Percentiles rank a stretch among this genome's conserved stretches.
phyloP scores from a whole-genome alignment of 257 asterid genomes.

The Avicennia marina region DNA sequence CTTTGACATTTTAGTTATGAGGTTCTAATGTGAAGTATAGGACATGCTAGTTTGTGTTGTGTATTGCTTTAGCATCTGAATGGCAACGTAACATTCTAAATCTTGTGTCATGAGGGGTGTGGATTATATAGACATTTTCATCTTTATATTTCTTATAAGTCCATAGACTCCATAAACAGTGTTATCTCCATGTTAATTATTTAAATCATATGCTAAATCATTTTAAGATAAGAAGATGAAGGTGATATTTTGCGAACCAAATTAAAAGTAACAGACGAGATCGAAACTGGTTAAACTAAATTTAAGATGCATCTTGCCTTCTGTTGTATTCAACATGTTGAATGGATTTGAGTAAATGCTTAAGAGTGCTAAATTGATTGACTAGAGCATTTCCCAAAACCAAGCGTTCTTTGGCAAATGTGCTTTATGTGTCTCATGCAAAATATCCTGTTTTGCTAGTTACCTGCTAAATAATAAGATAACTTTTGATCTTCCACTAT shows the following conservation, averaged over 20 bases:
- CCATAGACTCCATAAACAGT: no score
- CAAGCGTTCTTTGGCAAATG: no score
- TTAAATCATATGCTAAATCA: not conserved
- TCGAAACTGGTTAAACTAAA: not conserved
- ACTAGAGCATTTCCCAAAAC: no score
- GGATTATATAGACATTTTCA: not conserved
- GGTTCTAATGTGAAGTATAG: not conserved
- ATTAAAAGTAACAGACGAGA: not conserved
- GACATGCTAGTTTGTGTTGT: not conserved
- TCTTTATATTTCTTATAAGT: not conserved
- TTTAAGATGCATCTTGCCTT: no score
- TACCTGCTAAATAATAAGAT: no score
- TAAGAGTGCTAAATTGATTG: no score
- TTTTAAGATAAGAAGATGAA: not conserved
- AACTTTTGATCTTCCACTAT: no score
- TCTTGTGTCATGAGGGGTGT: not conserved
- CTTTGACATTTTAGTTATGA: slow-evolving; percentile 1
- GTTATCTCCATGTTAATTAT: no score
- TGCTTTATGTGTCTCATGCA: no score
- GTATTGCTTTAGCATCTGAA: slow-evolving; percentile 2
- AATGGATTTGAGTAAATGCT: not conserved
- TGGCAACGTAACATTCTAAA: not conserved
- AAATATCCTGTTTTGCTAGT: no score
- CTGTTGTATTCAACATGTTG: not conserved
- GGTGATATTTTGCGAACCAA: not conserved